Evolutionary conservation across 1,284 basidiomycete species (phyloP), one percentile per base, ranked within the genome.

Genomic region (Phaffia rhodozyma): DNA sequence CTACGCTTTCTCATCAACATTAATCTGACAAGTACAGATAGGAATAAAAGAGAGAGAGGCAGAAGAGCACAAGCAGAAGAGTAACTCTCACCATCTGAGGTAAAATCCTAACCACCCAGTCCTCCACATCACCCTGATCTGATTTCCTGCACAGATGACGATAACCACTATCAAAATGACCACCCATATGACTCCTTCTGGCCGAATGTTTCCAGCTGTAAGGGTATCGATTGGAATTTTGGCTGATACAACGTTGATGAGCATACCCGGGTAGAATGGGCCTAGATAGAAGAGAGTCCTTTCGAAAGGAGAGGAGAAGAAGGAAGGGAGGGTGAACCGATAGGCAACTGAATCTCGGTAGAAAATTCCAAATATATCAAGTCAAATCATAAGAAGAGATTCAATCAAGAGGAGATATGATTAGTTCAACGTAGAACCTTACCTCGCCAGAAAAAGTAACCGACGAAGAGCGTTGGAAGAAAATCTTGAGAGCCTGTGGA

Each of bases 91-190:
- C 84, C 86, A 87, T 6, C 77, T 78, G 25, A 83, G 69, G 71
- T 91, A 91, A 70, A 85, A 81, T 3, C 84, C 83, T 34, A 93
- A 75, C 82, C 84, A 87, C 0, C 90, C 89, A 0, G 86, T 89
- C 73, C 86, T 86, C 58, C 89, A 82, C 63, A 91, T 86, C 52
- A 91, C 83, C n/a, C 87, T 80, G 6, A 87, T 71, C 75, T 93
- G 90, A 71, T 91, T 91, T 58, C 87, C 69, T 21, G 81, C 82
- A 43, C 85, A 73, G 29, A 80, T 73, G 5, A 82, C 70, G 13
- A 91, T 73, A 63, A 89, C 76, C 47, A 87, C 71, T 32, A 87
- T n/a, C 20, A 53, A 20, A n/a, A 53, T 53, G 13, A 25, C 51
- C 11, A 53, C 51, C 89, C 89, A 1, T 83, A 81, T 58, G 84